Evolutionary conservation across 768 basidiomycete genomes (phyloP), one percentile per base, ranked within the genome.

Genomic region (Suillus variegatus): DNA sequence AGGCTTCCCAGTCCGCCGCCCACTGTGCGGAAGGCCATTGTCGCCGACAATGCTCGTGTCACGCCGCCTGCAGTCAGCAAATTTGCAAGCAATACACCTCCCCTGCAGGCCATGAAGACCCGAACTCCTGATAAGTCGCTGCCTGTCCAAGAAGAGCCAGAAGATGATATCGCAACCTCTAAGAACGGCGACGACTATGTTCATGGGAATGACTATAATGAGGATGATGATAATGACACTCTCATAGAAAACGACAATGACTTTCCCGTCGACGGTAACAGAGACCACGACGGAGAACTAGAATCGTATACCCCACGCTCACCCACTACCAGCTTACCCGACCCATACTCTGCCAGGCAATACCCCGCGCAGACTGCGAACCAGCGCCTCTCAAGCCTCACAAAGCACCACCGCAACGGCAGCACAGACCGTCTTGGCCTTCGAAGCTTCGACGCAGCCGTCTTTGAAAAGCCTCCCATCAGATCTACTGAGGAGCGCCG

Each of bases 91-190:
- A 85, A 86, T 68, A 86, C 88, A 0, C 84, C 88, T 0, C 86
- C 88, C 20, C 67, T 83, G 62, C 88, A 87, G 70, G 74, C 81
- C 12, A 80, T 84, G 69, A 74, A 73, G 72, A 79, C 83, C 6
- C 86, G 88, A 25, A 86, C 87, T 25, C 87, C 91, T 2, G 90
- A 91, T 74, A 82, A 89, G 41, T 90, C 90, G 18, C 80, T 93
- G 32, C 91, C 91, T 22, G 84, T 92, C 3, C 91, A 93, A 74
- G 91, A 92, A 72, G 90, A 91, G 66, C 82, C 83, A 36, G 90
- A 91, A 70, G 90, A 91, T 69, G 89, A 91, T 67, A 76, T 81
- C 20, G 75, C 75, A 4, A 46, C 70, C 41, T 69, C 76, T 14
- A 82, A 81, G 70, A 78, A 76, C 40, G 74, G 68, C 18, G 82